A percentile compares a stretch with the other conserved stretches of the same genome.
These are phyloP conservation scores for Podaxis sp. DNA, from an alignment of 768 basidiomycete species.

Conservation along the genomic window DNA sequence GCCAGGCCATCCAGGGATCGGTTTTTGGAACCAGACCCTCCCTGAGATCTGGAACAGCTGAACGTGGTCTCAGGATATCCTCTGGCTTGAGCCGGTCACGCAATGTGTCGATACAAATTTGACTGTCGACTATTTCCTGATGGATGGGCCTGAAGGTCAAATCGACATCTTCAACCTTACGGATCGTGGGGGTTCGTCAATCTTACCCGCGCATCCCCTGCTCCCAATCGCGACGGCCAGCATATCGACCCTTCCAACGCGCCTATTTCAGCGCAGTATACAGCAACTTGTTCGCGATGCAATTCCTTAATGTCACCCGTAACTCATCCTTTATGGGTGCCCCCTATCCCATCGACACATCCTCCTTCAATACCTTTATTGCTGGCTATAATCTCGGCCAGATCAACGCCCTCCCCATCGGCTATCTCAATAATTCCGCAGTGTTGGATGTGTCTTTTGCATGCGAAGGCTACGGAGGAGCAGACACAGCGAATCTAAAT, in stretches of 20 bases:
- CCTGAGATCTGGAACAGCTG: constrained; percentile 7
- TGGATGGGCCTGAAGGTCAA: background rate
- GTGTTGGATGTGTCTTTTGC: background rate
- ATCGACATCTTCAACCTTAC: constrained; percentile 15
- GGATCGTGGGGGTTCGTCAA: constrained; percentile 20
- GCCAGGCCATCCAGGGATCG: constrained; percentile 13
- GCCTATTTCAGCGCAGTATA: background rate
- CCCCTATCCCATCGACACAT: background rate
- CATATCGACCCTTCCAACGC: constrained; percentile 12
- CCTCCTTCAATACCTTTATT: background rate
- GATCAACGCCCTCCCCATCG: background rate
- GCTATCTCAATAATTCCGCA: background rate
- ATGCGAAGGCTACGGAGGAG: constrained; percentile 19
- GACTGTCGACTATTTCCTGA: constrained; percentile 20
- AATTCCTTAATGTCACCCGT: background rate
- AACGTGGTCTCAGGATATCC: constrained; percentile 21
- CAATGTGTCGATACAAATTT: constrained; percentile 22
- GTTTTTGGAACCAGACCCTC: constrained; percentile 3
- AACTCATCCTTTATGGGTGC: background rate
- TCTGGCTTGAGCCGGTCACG: constrained; percentile 24
- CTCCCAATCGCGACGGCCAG: constrained; percentile 19
- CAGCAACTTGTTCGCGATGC: background rate
- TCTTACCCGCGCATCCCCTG: constrained; percentile 15
- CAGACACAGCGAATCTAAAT: constrained; percentile 19
- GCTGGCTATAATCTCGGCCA: background rate